Conservation (phyloP, 179 eudicot species). For the Beta lomatogona region DNA sequence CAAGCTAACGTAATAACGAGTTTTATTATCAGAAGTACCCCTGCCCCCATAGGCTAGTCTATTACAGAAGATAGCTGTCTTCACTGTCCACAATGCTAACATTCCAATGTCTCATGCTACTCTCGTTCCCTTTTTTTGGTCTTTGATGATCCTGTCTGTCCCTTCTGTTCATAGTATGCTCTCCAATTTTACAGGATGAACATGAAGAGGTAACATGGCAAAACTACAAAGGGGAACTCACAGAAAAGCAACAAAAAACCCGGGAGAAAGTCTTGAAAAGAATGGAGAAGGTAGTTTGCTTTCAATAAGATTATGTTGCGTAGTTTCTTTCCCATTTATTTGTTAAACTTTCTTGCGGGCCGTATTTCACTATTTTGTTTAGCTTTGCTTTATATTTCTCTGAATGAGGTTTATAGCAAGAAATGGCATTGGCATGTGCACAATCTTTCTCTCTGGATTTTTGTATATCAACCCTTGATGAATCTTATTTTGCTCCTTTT, state of each 20-base stretch:
- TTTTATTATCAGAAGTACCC: not conserved
- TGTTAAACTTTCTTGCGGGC: not conserved
- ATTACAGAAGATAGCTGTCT: not conserved
- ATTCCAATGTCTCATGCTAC: not conserved
- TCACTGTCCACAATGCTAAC: not conserved
- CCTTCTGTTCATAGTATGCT: constrained; percentile 16
- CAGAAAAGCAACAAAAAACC: constrained; percentile 97
- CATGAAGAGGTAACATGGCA: constrained; percentile 95
- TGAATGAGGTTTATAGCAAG: constrained; percentile 8
- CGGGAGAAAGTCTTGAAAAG: constrained; percentile 91
- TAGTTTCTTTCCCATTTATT: not conserved
- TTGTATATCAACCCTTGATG: not conserved
- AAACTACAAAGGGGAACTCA: constrained; percentile 92
- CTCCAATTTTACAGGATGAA: constrained; percentile 60
- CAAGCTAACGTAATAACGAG: too few species aligned
- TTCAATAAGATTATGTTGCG: not conserved
- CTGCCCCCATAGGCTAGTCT: too few species aligned
- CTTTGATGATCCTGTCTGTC: not conserved
- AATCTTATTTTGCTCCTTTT: constrained; percentile 3
- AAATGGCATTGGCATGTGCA: not conserved
- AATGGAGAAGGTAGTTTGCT: constrained; percentile 77
- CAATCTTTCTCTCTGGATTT: not conserved
- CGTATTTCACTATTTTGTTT: not conserved
- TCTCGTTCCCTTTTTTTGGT: constrained; percentile 2
- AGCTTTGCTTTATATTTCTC: not conserved